Base-by-base conservation (phyloP, 2,329 filamentous ascomycete species). In the Exophiala bonariae region DNA sequence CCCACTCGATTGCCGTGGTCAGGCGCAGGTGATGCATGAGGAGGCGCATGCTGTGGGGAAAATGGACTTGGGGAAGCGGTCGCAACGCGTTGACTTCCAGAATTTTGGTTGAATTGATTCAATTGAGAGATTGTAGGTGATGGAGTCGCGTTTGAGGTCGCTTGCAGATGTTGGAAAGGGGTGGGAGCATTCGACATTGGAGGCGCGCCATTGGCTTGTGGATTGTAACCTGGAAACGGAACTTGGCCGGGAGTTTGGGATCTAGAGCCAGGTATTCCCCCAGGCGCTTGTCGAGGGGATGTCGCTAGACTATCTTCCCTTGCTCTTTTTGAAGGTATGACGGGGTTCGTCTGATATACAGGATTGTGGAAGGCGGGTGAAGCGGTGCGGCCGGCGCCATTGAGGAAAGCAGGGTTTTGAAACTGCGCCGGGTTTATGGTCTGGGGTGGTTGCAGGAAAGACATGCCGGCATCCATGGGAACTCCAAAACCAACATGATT, bases 51-150 rank as follows among this genome's bases (percentile, higher is more conserved):
- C 58, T 87, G 86, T 56, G 87, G 87, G 2, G 87, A 91, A 66
- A 95, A 96, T 1, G 89, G 89, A 67, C 93, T 92, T 3, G 93
- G 92, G 23, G 93, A 97, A 34, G 89, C 86, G 36, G 92, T 96
- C 56, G 90, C 86, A 67, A 97, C 89, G 62, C 90, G 78, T 64
- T 90, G 87, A 31, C 85, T 83, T 60, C 79, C 79, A 62, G 87
- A 81, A 26, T 83, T 46, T 68, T 76, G 69, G 49, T 73, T 71
- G 45, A 82, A 83, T 44, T 82, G 78, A 63, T 95, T 91, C 63
- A 86, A 90, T 52, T 82, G 82, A 82, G 56, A 55, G 54, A 96
- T 90, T 54, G 95, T 92, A 20, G 93, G 93, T 5, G 93, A 97
- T 9, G 92, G 92, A 31, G 89, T 96, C 52, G 89, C 86, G 66